Evolutionary conservation across 2,329 filamentous ascomycete species (phyloP).

Genomic region (Sporothrix variecibatus): DNA sequence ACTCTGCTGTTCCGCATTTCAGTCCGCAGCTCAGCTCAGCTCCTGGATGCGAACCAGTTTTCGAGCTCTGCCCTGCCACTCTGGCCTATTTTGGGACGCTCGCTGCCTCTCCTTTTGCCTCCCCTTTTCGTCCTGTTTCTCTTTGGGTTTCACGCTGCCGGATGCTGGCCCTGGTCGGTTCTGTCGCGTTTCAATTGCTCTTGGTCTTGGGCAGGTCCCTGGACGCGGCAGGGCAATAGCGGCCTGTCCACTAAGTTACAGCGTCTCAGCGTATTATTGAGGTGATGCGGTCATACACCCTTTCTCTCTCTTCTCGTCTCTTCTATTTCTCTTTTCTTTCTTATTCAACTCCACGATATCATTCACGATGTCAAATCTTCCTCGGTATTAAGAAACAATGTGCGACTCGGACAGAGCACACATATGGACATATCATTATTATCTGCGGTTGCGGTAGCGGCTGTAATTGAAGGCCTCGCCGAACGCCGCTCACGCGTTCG

Average conservation of each 20-base stretch:
- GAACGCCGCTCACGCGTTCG: conserved; percentile 1
- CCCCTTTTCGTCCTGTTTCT: not conserved
- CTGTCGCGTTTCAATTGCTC: conserved; percentile 17
- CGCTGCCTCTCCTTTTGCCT: not conserved
- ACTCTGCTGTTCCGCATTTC: not conserved
- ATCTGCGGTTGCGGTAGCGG: not conserved
- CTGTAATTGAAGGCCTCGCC: not conserved
- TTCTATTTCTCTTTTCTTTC: not conserved
- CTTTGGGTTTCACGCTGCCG: conserved; percentile 11
- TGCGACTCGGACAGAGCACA: not conserved
- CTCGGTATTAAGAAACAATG: not conserved
- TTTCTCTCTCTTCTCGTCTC: not conserved
- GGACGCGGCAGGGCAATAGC: not conserved
- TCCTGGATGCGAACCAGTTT: not conserved
- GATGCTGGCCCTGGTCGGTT: not conserved
- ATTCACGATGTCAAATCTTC: not conserved
- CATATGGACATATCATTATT: not conserved
- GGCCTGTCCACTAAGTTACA: not conserved
- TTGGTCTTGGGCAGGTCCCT: not conserved
- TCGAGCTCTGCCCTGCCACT: not conserved
- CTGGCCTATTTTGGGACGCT: not conserved
- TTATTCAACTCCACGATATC: not conserved
- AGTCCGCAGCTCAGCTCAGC: not conserved
- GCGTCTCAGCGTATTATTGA: not conserved
- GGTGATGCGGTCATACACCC: not conserved